phyloP scores from a whole-genome alignment of 2,329 filamentous ascomycete species.

The Trichoderma guizhouense region DNA sequence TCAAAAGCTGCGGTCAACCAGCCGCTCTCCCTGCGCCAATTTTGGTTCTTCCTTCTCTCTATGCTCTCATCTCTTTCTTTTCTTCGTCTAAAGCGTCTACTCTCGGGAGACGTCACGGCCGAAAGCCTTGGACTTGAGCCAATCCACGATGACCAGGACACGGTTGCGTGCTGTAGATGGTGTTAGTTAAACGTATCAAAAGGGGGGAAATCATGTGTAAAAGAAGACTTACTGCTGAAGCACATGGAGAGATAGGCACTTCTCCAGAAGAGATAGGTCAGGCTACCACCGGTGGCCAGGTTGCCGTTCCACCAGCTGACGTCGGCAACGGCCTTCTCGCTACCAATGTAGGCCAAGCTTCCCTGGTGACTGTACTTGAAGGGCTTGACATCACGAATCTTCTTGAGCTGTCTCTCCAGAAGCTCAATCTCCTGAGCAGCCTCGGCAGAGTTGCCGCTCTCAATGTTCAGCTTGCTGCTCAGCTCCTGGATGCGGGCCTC shows the following conservation, averaged over 20 bases:
- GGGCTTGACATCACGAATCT: conserved; percentile 91
- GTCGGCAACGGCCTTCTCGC: conserved; percentile 95
- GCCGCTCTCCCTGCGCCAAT: conserved; percentile 4
- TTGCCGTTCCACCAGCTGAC: conserved; percentile 97
- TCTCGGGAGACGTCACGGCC: conserved; percentile 90
- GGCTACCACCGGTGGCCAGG: conserved; percentile 83
- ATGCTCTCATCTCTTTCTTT: not conserved
- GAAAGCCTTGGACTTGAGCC: conserved; percentile 95
- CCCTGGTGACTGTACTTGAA: conserved; percentile 99
- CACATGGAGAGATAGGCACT: conserved; percentile 99
- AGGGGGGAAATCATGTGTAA: conserved; percentile 31
- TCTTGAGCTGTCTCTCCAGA: conserved; percentile 79
- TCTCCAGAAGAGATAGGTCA: conserved; percentile 98
- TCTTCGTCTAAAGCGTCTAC: conserved; percentile 39
- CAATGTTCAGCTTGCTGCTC: conserved; percentile 57
- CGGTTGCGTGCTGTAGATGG: conserved; percentile 74
- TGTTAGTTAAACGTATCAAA: conserved; percentile 1
- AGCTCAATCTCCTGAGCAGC: conserved; percentile 73
- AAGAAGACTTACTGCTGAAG: conserved; percentile 79
- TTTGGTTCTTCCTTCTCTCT: conserved; percentile 22
- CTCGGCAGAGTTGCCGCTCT: conserved; percentile 65
- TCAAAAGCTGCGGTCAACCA: conserved; percentile 1
- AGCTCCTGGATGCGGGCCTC: conserved; percentile 73
- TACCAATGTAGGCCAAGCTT: conserved; percentile 94
- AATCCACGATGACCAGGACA: conserved; percentile 87